Evolutionary conservation across 2,329 filamentous ascomycete species (phyloP).

Genomic region (Colletotrichum navitas): DNA sequence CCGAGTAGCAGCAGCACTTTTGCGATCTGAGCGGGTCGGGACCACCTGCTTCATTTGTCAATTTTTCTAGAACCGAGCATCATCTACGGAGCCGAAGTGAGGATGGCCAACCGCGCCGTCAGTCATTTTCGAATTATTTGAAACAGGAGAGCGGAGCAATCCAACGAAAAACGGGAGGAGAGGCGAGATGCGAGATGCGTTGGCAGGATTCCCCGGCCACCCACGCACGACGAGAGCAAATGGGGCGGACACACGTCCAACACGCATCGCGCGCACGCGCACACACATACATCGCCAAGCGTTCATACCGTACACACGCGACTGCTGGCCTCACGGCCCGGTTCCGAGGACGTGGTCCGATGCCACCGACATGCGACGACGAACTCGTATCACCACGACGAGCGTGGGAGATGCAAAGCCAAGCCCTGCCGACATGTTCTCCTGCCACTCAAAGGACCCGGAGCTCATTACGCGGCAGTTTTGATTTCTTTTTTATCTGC

Average conservation of each 20-base stretch:
- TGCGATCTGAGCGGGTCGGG: conserved; percentile 17
- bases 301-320: conserved; percentile 9
- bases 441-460: conserved; percentile 11
- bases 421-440: conserved; percentile 11
- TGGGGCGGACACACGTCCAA: conserved; percentile 36
- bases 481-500: conserved; percentile 19
- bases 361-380: conserved; percentile 31
- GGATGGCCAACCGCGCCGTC: background rate
- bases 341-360: conserved; percentile 36
- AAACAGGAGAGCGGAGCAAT: conserved; percentile 38
- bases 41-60: conserved; percentile 35
- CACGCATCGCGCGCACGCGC: conserved; percentile 19
- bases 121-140: conserved; percentile 15
- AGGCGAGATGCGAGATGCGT: conserved; percentile 29
- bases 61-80: conserved; percentile 31
- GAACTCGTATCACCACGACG: background rate
- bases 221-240: conserved; percentile 12
- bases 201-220: conserved; percentile 13
- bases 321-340: conserved; percentile 17
- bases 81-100: background rate
- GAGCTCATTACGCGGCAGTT: conserved; percentile 7
- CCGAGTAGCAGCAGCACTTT: conserved; percentile 9
- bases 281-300: conserved; percentile 21
- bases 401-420: conserved; percentile 26
- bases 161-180: conserved; percentile 12